Evolutionary conservation across 176 grass and related monocot genomes (phyloP).

Genomic region (Aegilops sharonensis): DNA sequence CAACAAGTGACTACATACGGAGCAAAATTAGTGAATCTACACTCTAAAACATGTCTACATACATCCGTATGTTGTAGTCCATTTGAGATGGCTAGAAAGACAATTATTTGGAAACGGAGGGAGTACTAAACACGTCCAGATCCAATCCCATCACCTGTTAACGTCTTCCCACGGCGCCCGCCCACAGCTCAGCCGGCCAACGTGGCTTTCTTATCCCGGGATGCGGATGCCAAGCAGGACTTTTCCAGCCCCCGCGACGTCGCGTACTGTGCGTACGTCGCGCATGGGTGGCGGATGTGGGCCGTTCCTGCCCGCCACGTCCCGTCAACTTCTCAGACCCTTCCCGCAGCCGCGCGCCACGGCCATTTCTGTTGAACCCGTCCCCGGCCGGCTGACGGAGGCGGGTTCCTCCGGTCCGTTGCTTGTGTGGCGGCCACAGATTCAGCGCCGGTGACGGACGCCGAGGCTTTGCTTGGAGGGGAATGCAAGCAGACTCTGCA

Average conservation of each 20-base stretch:
- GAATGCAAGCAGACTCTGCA: not conserved
- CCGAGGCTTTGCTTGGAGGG: not conserved
- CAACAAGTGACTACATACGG: no score
- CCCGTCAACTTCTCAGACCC: not conserved
- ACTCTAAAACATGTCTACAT: no score
- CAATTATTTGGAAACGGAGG: no score
- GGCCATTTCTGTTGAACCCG: not conserved
- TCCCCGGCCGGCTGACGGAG: not conserved
- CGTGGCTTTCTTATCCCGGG: not conserved
- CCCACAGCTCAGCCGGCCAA: not conserved
- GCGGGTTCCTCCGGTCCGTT: no score
- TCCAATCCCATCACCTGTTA: not conserved
- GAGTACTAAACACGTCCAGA: no score
- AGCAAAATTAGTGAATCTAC: no score
- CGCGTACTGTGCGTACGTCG: not conserved
- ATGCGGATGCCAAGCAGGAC: not conserved
- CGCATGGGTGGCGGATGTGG: not conserved
- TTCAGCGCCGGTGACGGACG: not conserved
- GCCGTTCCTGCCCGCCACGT: not conserved
- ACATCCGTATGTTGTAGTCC: no score
- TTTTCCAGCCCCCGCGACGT: not conserved
- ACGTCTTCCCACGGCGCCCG: not conserved
- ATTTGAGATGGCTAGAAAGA: no score
- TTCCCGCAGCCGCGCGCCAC: not conserved
- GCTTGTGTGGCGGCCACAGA: no score